phyloP scores from a whole-genome alignment of 768 basidiomycete genomes.

The Leucocoprinus birnbaumii region DNA sequence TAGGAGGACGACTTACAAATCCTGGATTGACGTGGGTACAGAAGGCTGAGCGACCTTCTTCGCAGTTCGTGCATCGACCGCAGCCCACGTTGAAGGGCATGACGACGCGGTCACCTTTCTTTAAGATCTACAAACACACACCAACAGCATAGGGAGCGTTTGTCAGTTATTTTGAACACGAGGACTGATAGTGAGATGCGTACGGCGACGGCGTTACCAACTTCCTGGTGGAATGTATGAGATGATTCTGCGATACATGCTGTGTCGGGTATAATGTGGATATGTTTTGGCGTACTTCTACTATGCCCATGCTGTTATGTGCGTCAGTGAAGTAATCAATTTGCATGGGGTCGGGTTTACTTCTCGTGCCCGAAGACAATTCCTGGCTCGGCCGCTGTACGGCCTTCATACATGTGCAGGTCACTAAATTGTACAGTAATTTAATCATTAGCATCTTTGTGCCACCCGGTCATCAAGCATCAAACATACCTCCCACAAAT shows the following conservation, averaged over 20 bases:
- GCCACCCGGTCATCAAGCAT: background rate
- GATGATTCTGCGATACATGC: background rate
- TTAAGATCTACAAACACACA: constrained; percentile 40
- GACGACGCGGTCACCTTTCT: constrained; percentile 58
- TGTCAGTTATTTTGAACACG: too few relatives aligned
- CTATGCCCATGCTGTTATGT: constrained; percentile 42
- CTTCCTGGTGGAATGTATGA: constrained; percentile 26
- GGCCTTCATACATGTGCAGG: constrained; percentile 56
- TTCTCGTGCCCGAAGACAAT: constrained; percentile 57
- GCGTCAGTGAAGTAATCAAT: too few relatives aligned
- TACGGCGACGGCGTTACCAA: constrained; percentile 41
- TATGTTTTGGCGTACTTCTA: constrained; percentile 31
- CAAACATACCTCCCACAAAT: constrained; percentile 44
- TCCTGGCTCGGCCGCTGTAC: constrained; percentile 45
- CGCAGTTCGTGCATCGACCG: constrained; percentile 55
- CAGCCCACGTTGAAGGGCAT: constrained; percentile 62
- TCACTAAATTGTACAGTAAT: constrained; percentile 31
- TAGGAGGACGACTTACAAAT: constrained; percentile 34
- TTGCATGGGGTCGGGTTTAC: constrained; percentile 20
- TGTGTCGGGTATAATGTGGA: background rate
- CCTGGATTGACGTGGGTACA: constrained; percentile 58
- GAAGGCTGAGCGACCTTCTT: constrained; percentile 49
- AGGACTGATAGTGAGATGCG: too few relatives aligned
- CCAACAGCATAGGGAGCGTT: background rate
- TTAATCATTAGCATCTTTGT: background rate